Evolutionary conservation across 23 red algal species (phyloP).

Genomic region (Gracilaria domingensis): DNA sequence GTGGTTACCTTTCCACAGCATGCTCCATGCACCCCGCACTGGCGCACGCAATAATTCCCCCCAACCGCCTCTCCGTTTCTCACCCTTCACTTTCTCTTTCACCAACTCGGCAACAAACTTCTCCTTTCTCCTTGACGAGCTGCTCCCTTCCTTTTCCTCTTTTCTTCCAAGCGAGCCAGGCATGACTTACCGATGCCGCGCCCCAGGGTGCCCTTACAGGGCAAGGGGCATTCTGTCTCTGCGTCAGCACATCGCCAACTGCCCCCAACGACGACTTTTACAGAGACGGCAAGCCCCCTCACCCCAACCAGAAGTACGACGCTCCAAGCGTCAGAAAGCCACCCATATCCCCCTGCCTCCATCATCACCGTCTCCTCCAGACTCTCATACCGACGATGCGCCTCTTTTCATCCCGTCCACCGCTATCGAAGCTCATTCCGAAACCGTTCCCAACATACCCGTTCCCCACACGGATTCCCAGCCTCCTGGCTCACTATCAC

Average conservation of each 20-base stretch:
- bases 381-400: neutral
- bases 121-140: neutral
- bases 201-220: neutral
- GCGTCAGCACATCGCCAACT: constrained; percentile 2
- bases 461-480: neutral
- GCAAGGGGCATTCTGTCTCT: neutral
- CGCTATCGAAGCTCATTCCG: neutral
- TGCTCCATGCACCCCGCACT: neutral
- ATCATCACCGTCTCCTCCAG: neutral
- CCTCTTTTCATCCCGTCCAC: neutral
- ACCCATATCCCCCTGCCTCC: neutral
- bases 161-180: neutral
- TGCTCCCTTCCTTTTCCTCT: too few relatives aligned
- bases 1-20: neutral
- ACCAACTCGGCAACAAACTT: neutral
- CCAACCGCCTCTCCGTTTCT: neutral
- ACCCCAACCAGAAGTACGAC: neutral
- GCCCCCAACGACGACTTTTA: neutral
- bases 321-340: neutral
- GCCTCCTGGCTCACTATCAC: neutral
- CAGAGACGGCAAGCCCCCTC: neutral
- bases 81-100: neutral
- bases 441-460: neutral
- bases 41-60: neutral
- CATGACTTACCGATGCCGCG: neutral